Conservation (phyloP, 345 rosid genomes). For the Syzygium jambos region DNA sequence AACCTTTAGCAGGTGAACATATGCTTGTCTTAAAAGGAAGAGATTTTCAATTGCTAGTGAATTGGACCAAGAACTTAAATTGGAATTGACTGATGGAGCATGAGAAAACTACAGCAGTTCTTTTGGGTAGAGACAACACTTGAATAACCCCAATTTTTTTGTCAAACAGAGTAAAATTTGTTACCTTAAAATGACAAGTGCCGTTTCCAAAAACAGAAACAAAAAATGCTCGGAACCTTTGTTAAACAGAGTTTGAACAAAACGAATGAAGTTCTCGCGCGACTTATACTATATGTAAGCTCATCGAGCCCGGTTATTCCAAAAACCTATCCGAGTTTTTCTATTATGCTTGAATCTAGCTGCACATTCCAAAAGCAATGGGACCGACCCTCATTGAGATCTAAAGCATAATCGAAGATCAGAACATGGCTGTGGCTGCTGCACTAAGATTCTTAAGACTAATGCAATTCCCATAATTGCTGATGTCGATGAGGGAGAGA, state of each 20-base stretch:
- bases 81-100: background rate
- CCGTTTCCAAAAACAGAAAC: background rate
- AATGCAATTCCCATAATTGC: background rate
- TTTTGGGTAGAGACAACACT: background rate
- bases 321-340: background rate
- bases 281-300: background rate
- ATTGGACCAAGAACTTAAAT: background rate
- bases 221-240: background rate
- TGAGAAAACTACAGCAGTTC: background rate
- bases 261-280: background rate
- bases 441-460: background rate
- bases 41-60: background rate
- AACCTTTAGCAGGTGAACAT: background rate
- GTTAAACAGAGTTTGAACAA: background rate
- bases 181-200: background rate
- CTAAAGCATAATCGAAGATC: background rate
- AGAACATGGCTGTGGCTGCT: background rate
- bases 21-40: background rate
- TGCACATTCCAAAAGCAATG: background rate
- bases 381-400: background rate
- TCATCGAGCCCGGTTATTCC: background rate
- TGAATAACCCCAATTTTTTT: background rate
- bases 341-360: background rate
- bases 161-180: background rate
- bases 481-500: background rate